These are phyloP conservation scores for Hordeum pubiflorum DNA, from an alignment of 202 grass and related monocot species.

Conservation along the genomic window DNA sequence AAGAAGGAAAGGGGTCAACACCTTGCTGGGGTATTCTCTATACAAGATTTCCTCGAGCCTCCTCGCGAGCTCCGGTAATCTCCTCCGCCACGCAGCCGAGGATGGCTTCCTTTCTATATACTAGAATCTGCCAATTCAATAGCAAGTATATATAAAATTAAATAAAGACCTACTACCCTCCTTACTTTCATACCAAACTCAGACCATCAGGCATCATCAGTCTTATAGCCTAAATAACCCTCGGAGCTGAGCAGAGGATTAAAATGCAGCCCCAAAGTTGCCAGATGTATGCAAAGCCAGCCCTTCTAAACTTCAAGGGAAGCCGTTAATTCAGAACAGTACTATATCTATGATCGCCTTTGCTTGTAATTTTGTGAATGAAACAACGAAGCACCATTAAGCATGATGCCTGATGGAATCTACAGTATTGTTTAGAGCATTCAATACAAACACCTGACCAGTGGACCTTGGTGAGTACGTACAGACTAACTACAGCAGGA, in stretches of 20 bases:
- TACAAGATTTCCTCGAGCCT: conserved; percentile 49
- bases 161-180: not conserved
- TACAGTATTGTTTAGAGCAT: no score
- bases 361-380: not conserved
- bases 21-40: conserved; percentile 41
- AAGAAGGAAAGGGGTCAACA: conserved; percentile 20
- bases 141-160: not conserved
- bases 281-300: not conserved
- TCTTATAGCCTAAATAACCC: not conserved
- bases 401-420: not conserved
- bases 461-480: no score
- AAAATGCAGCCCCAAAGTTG: not conserved
- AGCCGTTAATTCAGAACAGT: not conserved
- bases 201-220: not conserved
- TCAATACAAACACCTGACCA: no score
- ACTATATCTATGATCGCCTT: not conserved
- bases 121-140: not conserved
- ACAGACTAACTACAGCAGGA: no score
- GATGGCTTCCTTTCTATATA: conserved; percentile 25
- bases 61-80: conserved; percentile 40
- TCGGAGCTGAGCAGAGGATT: not conserved
- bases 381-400: not conserved
- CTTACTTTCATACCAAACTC: not conserved
- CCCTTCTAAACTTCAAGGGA: not conserved
- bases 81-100: conserved; percentile 30